Base-by-base conservation (phyloP, 2,329 filamentous ascomycete species). In the Fusarium neocosmosporiellum region DNA sequence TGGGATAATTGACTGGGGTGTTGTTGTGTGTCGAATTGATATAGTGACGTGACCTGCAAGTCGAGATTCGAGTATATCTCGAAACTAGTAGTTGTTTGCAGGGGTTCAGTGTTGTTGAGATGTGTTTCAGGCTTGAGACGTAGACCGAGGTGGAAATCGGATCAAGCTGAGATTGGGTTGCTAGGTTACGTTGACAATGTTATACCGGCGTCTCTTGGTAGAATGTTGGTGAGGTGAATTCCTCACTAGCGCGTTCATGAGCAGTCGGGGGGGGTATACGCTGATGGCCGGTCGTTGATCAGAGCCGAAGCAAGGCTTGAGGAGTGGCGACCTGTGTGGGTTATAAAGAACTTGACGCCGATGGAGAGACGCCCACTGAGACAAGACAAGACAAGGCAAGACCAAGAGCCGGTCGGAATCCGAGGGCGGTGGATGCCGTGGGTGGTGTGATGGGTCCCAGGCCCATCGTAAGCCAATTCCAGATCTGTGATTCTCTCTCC, bases 201-300 rank as follows among this genome's bases (percentile, higher is more conserved):
- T 70, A 55, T 71, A 70, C 37, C 59, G 65, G 46, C 43, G 65
- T 71, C 58, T 73, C 41, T 64, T 75, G 65, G 39, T 70, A 48
- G 64, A 60, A 61, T 65, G 59, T 66, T 53, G 68, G 24, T 71
- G 63, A 62, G 64, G 60, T 71, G 48, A 62, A 48, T 64, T 69
- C 76, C 66, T 78, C 70, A 78, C 63, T 78, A 78, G 70, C 76
- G 65, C 71, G 70, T 65, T 78, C 76, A 78, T 78, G 76, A 74
- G 76, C 68, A 66, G 72, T 37, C 64, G 54, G 50, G 62, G 27
- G 20, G 58, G 62, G 61, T 75, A 69, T 72, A 75, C 66, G 67
- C 70, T 66, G 62, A 68, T 41, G 37, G 36, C 14, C 65, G 34
- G 41, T 66, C 65, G 68, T 65, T 50, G 59, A 70, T 63, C 62